These are phyloP conservation scores for Pyronema domesticum DNA, from an alignment of 495 filamentous ascomycete species.

Conservation along the genomic window DNA sequence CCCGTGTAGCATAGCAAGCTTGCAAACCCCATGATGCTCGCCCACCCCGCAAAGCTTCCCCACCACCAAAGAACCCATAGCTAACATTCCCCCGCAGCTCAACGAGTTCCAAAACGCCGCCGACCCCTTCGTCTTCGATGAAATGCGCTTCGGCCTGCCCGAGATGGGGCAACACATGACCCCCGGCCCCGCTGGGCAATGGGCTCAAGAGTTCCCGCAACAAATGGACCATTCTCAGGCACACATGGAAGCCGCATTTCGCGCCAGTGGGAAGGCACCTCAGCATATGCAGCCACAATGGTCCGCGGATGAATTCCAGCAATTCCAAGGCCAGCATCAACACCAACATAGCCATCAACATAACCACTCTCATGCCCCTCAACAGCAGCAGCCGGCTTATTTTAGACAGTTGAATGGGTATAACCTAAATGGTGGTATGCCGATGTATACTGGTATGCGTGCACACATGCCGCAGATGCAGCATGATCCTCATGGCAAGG, in stretches of 20 bases:
- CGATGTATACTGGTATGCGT: constrained; percentile 14
- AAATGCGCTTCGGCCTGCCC: constrained; percentile 40
- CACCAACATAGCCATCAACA: background rate
- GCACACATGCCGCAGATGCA: constrained; percentile 37
- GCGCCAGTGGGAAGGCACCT: constrained; percentile 27
- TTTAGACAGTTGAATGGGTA: constrained; percentile 3
- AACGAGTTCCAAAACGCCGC: constrained; percentile 47
- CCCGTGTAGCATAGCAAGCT: no score
- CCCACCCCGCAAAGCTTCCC: background rate
- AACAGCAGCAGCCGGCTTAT: constrained; percentile 2
- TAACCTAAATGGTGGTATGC: constrained; percentile 20
- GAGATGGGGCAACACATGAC: constrained; percentile 6
- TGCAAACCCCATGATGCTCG: background rate
- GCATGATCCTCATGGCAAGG: constrained; percentile 42
- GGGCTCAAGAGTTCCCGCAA: constrained; percentile 46
- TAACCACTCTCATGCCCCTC: background rate
- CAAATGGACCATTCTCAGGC: constrained; percentile 36
- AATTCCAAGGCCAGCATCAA: constrained; percentile 14
- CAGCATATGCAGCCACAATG: constrained; percentile 42
- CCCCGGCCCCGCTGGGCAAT: constrained; percentile 15
- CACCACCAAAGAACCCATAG: background rate
- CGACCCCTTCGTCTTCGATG: constrained; percentile 50
- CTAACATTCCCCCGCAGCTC: constrained; percentile 47
- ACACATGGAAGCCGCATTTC: constrained; percentile 66
- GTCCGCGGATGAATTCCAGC: constrained; percentile 57